A percentile compares a stretch with the other conserved stretches of the same genome.
These are phyloP conservation scores for Vaccinium macrocarpon DNA, from an alignment of 148 eudicot genomes.

Conservation along the genomic window DNA sequence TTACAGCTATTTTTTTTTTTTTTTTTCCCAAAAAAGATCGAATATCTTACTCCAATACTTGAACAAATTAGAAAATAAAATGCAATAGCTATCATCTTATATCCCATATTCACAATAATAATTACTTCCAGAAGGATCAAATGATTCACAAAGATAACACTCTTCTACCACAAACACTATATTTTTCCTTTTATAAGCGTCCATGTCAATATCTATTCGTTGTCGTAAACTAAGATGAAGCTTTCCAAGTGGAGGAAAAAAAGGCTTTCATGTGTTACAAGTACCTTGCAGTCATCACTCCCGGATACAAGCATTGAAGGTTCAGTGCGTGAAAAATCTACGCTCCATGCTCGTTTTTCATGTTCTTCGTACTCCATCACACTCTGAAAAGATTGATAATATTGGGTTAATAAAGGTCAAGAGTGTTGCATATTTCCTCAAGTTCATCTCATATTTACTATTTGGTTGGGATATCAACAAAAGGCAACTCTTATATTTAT, in stretches of 20 bases:
- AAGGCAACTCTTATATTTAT: background rate
- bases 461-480: background rate
- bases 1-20: background rate
- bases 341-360: slow-evolving; percentile 82
- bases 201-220: background rate
- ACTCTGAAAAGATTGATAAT: slow-evolving; percentile 43
- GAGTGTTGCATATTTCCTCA: slow-evolving; percentile 8
- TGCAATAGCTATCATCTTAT: background rate
- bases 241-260: background rate
- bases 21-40: background rate
- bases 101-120: background rate
- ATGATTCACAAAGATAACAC: background rate
- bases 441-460: background rate
- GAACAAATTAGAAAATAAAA: background rate
- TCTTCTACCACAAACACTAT: background rate
- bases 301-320: slow-evolving; percentile 86
- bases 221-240: slow-evolving; percentile 2
- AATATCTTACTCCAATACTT: background rate
- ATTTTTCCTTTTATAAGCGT: background rate
- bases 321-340: slow-evolving; percentile 67
- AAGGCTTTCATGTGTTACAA: background rate
- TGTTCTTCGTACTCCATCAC: slow-evolving; percentile 81
- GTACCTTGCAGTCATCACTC: slow-evolving; percentile 79
- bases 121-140: background rate
- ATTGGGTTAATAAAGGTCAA: slow-evolving; percentile 7